These are phyloP conservation scores for Paxillus rubicundulus DNA, from an alignment of 768 basidiomycete genomes.

Conservation along the genomic window DNA sequence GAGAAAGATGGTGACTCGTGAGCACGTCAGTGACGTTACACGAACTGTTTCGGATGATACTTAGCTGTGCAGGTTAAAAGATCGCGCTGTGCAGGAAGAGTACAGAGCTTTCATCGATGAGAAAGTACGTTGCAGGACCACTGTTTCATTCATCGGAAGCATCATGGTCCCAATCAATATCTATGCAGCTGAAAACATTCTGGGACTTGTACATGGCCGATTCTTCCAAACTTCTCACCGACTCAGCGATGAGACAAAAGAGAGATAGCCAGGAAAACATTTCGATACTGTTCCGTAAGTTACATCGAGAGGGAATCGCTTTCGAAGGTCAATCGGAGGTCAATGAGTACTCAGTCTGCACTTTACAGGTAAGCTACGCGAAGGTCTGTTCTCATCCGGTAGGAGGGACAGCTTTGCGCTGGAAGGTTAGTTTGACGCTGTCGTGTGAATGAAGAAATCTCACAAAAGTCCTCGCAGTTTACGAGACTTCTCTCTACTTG, in stretches of 20 bases:
- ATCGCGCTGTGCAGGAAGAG: constrained; percentile 57
- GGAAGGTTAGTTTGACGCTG: constrained; percentile 53
- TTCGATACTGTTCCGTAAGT: constrained; percentile 70
- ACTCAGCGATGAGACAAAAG: constrained; percentile 32
- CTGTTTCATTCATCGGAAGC: not conserved
- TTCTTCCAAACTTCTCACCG: constrained; percentile 8
- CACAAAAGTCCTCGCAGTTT: constrained; percentile 42
- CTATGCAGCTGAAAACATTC: constrained; percentile 47
- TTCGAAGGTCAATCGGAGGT: not conserved
- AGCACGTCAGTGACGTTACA: constrained; percentile 29
- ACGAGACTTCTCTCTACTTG: constrained; percentile 70
- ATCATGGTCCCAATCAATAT: not conserved
- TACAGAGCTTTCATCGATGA: constrained; percentile 62
- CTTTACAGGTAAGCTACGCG: constrained; percentile 66
- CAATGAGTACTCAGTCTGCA: not conserved
- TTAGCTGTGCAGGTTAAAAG: constrained; percentile 54
- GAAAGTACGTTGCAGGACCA: constrained; percentile 47
- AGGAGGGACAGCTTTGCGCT: constrained; percentile 60
- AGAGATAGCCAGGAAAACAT: constrained; percentile 64
- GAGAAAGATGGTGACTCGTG: constrained; percentile 75
- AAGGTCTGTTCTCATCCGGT: constrained; percentile 62
- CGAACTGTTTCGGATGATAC: constrained; percentile 28
- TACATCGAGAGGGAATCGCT: not conserved
- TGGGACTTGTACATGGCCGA: constrained; percentile 38
- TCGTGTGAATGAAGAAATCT: not conserved